Evolutionary conservation across 352 stramenopile species (phyloP), one percentile per base, ranked within the genome.

Genomic region (Globisporangium sylvaticum): DNA sequence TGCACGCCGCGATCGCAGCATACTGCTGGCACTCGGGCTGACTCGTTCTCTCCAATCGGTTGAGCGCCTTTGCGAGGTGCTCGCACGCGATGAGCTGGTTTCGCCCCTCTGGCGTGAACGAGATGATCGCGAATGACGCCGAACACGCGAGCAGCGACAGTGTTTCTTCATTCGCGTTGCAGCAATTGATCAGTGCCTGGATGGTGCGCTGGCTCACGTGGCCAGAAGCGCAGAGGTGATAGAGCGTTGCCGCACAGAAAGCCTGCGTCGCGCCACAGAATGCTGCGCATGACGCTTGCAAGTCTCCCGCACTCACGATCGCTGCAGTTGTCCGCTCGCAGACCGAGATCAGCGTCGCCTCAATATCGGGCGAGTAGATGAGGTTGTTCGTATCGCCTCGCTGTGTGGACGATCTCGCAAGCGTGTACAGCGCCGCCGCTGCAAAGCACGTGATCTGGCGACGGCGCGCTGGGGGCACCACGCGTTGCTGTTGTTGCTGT

Each of bases 1-100:
- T 94, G 59, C 87, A 94, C 0, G 87, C 87, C 1, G 87, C 85
- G 39, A 94, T 87, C 1, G 87, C 84, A 18, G 87, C 87, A 46
- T 92, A 90, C 46, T 92, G 84, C 58, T 94, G 87, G 15, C 83
- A 91, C 65, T 92, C 84, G 1, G 90, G 82, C 22, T 90, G 80
- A 37, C 84, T 90, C 1, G 84, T 87, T 9, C 87, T 72, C 3
- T 84, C 87, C 0, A 94, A 74, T 0, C 84, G 82, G 48, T 92
- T 94, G 9, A 94, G 73, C 22, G 87, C 84, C 24, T 77, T 81
- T 0, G 84, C 84, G 37, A 94, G 71, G 46, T 89, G 58, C 14
- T 58, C 24, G 7, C 78, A 83, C 4, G 68, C 66, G 2, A 88
- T 66, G 14, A 94, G 76, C 53, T 87, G 72, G 34, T 80, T 67